Conservation (phyloP, 148 eudicot species). For the Camellia granthamiana region DNA sequence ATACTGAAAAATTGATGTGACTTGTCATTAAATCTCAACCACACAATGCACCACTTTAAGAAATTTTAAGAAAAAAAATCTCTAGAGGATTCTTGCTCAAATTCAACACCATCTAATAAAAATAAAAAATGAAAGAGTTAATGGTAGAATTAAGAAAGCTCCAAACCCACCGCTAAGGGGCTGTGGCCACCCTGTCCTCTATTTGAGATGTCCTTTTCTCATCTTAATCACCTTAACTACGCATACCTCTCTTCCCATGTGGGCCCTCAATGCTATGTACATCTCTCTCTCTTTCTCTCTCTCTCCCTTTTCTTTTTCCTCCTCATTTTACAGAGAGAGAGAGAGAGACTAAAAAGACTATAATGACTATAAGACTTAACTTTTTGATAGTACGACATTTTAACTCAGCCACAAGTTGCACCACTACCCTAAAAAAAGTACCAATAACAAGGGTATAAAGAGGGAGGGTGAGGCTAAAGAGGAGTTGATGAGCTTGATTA, state of each 20-base stretch:
- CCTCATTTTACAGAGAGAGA: background rate
- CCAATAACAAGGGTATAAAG: constrained; percentile 5
- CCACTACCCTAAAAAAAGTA: background rate
- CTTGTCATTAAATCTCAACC: too few species aligned
- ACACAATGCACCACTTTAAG: too few species aligned
- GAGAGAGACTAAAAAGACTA: background rate
- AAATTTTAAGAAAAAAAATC: too few species aligned
- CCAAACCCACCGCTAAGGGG: constrained; percentile 28
- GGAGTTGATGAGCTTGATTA: background rate
- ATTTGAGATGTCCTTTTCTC: constrained; percentile 21
- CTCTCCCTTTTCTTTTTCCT: background rate
- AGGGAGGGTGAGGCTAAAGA: background rate
- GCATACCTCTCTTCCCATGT: constrained; percentile 17
- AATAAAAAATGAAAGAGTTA: background rate
- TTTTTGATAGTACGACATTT: background rate
- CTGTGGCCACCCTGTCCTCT: constrained; percentile 24
- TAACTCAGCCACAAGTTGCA: constrained; percentile 11
- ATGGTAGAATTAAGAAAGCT: constrained; percentile 20
- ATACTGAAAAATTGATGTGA: too few species aligned
- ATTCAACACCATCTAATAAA: background rate
- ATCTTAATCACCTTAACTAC: constrained; percentile 7
- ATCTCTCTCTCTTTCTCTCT: constrained; percentile 40
- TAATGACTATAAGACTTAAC: background rate
- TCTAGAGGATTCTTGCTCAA: too few species aligned
- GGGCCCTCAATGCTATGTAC: constrained; percentile 35